These are phyloP conservation scores for Pelagophyceae sp. DNA, from an alignment of 352 stramenopile genomes.

Conservation along the genomic window DNA sequence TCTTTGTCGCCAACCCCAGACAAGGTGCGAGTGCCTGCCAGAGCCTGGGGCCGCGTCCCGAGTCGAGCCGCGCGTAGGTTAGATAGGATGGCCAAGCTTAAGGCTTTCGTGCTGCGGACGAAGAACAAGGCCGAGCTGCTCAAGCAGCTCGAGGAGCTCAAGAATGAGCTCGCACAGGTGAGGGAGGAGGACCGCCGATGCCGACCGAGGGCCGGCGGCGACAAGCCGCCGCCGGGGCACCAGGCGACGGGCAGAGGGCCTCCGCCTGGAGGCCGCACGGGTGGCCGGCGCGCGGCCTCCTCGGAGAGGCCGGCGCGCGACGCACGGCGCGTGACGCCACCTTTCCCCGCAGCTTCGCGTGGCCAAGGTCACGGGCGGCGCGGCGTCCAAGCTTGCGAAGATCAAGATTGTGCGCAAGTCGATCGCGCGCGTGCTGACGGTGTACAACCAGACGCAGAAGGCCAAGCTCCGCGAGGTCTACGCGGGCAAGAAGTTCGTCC, in stretches of 20 bases:
- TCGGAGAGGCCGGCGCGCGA: not conserved
- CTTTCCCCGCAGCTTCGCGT: conserved; percentile 75
- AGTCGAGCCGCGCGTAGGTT: too few relatives aligned
- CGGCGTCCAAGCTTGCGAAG: conserved; percentile 97
- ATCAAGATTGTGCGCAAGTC: conserved; percentile 97
- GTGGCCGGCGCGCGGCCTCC: not conserved
- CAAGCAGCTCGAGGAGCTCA: conserved; percentile 91
- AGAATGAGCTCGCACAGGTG: conserved; percentile 84
- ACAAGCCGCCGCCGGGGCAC: too few relatives aligned
- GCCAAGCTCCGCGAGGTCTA: conserved; percentile 84
- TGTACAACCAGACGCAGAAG: conserved; percentile 99
- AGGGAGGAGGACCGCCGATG: too few relatives aligned
- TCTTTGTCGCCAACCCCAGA: too few relatives aligned
- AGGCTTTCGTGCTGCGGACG: conserved; percentile 93
- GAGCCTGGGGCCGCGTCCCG: too few relatives aligned
- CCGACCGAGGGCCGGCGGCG: too few relatives aligned
- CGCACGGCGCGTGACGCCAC: not conserved
- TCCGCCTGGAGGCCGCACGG: too few relatives aligned
- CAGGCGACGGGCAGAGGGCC: too few relatives aligned
- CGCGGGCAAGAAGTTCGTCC: conserved; percentile 89
- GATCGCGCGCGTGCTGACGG: conserved; percentile 96
- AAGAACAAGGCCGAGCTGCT: conserved; percentile 96
- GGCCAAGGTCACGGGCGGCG: conserved; percentile 95
- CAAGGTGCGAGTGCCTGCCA: too few relatives aligned
- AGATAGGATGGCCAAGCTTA: conserved; percentile 74